Base-by-base conservation (phyloP, 371 early-diverging fungal species). In the Haplosporangium sp. region DNA sequence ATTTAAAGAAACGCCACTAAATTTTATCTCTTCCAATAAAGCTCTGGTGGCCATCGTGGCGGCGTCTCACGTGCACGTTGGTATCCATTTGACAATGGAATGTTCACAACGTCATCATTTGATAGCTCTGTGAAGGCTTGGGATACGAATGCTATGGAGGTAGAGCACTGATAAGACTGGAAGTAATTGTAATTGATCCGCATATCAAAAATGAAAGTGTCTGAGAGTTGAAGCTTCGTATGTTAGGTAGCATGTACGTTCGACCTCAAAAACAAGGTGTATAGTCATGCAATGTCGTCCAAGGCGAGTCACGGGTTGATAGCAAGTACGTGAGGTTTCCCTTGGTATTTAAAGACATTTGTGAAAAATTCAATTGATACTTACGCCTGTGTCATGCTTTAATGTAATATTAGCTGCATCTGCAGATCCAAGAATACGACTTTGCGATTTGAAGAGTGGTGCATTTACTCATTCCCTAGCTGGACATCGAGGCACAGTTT, bases 21-120 rank as follows among this genome's bases (percentile, higher is more conserved):
- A 50, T 10, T 48, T 15, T 37, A 59, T 44, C 9, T 47, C 5
- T 15, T 35, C 27, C 57, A 38, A 7, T 39, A 34, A 47, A 90
- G 89, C 58, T 63, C 62, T 4, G 62, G 85, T 44, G 86, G 88
- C 37, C 95, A 96, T 83, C 63, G 79, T 50, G 91, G 89, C 70
- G 86, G 89, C 19, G 86, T 95, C 4, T 90, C 95, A 6, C 88
- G 88, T n/a, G 88, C 93, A 0, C 77, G 85, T 2, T 96, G 97
- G 97, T 96, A 94, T 67, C 94, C 95, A 1, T 87, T 93, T 60
- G 96, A 97, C 78, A 90, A 90, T 6, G 96, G 96, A 56, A 87
- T 96, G 86, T 94, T 97, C 76, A 89, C 94, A 0, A 94, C 94
- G 3, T 90, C 92, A 0, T 95, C 96, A 0, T 91, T 91, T 69